Conservation (phyloP, 148 eudicot genomes). For the Polygonum aviculare region DNA sequence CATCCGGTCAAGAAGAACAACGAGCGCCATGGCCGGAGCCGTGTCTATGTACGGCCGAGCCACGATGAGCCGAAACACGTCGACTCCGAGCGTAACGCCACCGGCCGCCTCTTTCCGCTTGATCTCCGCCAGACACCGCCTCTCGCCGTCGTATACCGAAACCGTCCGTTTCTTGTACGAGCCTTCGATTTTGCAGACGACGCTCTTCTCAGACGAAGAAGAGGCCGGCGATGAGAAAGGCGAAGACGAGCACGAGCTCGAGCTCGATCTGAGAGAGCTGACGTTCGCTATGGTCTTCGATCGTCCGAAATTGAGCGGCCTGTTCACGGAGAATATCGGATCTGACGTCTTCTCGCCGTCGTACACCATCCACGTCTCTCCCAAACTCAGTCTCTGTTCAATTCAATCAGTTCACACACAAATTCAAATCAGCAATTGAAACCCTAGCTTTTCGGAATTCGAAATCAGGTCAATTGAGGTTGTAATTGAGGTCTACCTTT, state of each 20-base stretch:
- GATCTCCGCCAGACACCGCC: slow-evolving; percentile 56
- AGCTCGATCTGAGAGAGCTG: neutral
- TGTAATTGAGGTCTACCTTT: slow-evolving; percentile 29
- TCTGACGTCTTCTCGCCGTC: slow-evolving; percentile 40
- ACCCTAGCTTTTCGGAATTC: neutral
- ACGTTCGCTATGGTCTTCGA: slow-evolving; percentile 40
- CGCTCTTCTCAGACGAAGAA: slow-evolving; percentile 11
- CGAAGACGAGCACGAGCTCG: neutral
- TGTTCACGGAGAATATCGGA: slow-evolving; percentile 37
- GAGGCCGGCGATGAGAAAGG: neutral
- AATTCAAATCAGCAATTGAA: neutral
- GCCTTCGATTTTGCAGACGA: slow-evolving; percentile 46
- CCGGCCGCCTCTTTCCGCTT: slow-evolving; percentile 39
- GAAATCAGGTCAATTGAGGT: neutral
- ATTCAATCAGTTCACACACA: neutral
- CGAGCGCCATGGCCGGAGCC: slow-evolving; percentile 54
- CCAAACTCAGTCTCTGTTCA: slow-evolving; percentile 48
- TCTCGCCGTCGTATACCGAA: slow-evolving; percentile 36
- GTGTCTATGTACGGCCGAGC: slow-evolving; percentile 33
- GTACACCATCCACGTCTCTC: slow-evolving; percentile 49
- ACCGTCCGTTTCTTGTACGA: slow-evolving; percentile 45
- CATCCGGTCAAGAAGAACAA: slow-evolving; percentile 68
- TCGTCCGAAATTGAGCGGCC: slow-evolving; percentile 28
- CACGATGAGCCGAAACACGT: slow-evolving; percentile 42
- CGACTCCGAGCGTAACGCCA: slow-evolving; percentile 48